Evolutionary conservation across 2,329 filamentous ascomycete genomes (phyloP).

Genomic region (Mycogone perniciosa): DNA sequence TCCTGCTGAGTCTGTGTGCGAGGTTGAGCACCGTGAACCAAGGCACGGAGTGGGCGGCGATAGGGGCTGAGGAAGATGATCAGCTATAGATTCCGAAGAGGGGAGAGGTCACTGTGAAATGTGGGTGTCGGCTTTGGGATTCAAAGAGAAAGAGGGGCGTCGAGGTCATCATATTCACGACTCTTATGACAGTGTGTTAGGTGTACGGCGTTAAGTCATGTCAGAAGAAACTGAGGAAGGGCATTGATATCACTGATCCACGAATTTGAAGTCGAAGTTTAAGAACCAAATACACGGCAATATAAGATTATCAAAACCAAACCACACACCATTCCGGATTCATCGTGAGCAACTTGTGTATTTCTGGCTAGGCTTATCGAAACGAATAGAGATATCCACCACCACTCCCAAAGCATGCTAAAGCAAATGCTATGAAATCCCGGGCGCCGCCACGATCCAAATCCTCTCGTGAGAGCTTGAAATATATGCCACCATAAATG

Average conservation of each 20-base stretch:
- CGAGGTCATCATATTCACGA: no score
- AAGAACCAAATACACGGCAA: no score
- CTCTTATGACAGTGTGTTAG: no score
- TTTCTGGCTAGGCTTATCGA: background rate
- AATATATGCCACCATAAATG: conserved; percentile 9
- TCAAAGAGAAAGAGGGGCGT: no score
- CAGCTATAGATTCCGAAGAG: background rate
- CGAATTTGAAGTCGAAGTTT: no score
- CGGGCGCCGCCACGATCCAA: conserved; percentile 11
- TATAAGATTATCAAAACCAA: no score
- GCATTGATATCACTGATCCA: no score
- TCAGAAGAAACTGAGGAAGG: no score
- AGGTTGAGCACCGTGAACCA: conserved; percentile 75
- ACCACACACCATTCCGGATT: no score
- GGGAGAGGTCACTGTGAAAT: background rate
- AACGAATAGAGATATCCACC: background rate
- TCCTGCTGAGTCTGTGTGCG: conserved; percentile 81
- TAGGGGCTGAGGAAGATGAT: conserved; percentile 52
- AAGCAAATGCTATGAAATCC: conserved; percentile 8
- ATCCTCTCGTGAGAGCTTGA: conserved; percentile 26
- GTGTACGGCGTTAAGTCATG: no score
- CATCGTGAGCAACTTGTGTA: no score
- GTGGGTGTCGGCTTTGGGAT: no score
- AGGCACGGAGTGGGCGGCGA: conserved; percentile 58
- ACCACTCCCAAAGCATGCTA: background rate